phyloP scores from a whole-genome alignment of 2,329 filamentous ascomycete species.

The Simplicillium aogashimaense region DNA sequence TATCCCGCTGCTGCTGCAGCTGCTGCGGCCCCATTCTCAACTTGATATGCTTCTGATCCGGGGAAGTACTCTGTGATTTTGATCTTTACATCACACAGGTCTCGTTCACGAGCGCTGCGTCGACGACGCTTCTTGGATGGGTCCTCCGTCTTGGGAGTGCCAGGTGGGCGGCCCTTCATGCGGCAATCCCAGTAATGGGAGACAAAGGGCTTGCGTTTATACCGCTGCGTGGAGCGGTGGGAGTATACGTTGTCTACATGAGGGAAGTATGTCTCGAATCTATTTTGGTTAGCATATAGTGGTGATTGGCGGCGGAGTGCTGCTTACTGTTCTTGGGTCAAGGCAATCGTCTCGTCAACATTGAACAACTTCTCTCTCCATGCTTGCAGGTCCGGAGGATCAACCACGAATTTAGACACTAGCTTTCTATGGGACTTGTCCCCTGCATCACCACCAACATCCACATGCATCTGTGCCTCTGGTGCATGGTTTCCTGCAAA shows the following conservation, averaged over 20 bases:
- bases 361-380: constrained; percentile 69
- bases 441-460: neutral
- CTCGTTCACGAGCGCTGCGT: constrained; percentile 61
- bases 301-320: too few relatives aligned
- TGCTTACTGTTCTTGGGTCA: constrained; percentile 63
- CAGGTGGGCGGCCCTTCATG: constrained; percentile 68
- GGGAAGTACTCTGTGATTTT: constrained; percentile 75
- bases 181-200: constrained; percentile 82
- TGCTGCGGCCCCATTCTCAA: constrained; percentile 9
- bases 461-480: constrained; percentile 8
- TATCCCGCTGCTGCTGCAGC: constrained; percentile 13
- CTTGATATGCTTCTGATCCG: constrained; percentile 28
- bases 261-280: constrained; percentile 72
- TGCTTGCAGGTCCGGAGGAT: constrained; percentile 56
- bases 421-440: constrained; percentile 27
- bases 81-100: constrained; percentile 81
- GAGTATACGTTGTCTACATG: constrained; percentile 81
- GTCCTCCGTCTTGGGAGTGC: constrained; percentile 70
- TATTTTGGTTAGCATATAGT: constrained; percentile 20
- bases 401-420: constrained; percentile 45
- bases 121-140: constrained; percentile 77
- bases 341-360: constrained; percentile 61
- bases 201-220: constrained; percentile 74
- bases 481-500: constrained; percentile 1
- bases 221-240: constrained; percentile 69